These are phyloP conservation scores for Amaranthus tricolor DNA, from an alignment of 179 eudicot species.

Conservation along the genomic window DNA sequence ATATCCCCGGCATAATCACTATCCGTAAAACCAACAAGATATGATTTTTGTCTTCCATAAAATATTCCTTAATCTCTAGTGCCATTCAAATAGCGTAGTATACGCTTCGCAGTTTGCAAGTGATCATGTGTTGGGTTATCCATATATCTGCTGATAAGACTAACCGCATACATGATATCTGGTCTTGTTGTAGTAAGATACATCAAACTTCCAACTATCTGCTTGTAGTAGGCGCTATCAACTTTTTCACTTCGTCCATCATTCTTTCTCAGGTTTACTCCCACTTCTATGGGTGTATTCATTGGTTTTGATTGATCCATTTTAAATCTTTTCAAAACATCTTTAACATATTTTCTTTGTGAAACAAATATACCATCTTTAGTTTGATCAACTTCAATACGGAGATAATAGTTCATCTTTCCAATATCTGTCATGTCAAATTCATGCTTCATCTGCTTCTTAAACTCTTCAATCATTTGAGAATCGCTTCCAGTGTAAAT, in stretches of 20 bases:
- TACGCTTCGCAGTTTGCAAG: not conserved
- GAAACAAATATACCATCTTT: not conserved
- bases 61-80: not conserved
- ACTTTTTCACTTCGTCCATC: not conserved
- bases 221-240: not conserved
- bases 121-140: not conserved
- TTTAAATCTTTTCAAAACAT: not conserved
- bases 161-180: not conserved
- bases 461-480: not conserved
- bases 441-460: not conserved
- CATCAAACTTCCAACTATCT: slow-evolving; percentile 9
- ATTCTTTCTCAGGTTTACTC: not conserved
- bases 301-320: not conserved
- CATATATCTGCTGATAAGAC: slow-evolving; percentile 7
- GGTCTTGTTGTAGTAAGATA: slow-evolving; percentile 8
- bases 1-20: slow-evolving; percentile 3
- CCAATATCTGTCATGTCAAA: slow-evolving; percentile 7
- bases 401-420: not conserved
- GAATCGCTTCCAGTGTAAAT: not conserved
- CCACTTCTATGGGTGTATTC: no score
- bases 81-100: not conserved
- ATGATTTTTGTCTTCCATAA: not conserved
- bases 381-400: not conserved
- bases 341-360: not conserved
- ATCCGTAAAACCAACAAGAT: slow-evolving; percentile 2